Base-by-base conservation (phyloP, 345 rosid species). In the Aurinia saxatilis region DNA sequence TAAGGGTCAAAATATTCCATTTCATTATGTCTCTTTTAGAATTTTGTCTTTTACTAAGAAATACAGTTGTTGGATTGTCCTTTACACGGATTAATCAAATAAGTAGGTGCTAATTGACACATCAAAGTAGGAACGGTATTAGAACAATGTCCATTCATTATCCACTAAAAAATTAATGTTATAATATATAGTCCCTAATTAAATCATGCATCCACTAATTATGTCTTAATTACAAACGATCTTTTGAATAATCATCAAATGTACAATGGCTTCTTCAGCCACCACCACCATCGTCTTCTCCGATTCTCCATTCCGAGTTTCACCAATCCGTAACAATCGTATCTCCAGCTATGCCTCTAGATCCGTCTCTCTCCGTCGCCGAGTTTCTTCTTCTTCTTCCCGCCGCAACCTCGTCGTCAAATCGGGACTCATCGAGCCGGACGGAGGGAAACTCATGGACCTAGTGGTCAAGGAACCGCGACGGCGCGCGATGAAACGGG, bases 391-490 rank as follows among this genome's bases (percentile, higher is more conserved):
- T 23, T 23, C 27, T 23, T 23, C 27, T 2, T 5, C 6, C 36
- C 62, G 58, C 39, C 61, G 60, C 5, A 65, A 68, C 34, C 27
- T 57, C 58, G 18, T 65, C 30, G 57, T 77, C 27, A 72, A 71
- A 33, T 70, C 88, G 15, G 83, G 64, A 18, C 57, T 91, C 51
- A 91, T 91, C 70, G 84, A 91, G 51, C 96, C 98, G 0, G 98
- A 91, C 64, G 96, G 96, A 11, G 95, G 98, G 2, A 77, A 55
- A 46, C 91, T 91, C 15, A 83, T 80, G 61, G 76, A 88, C 50
- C 86, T 91, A 16, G 66, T 79, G 12, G 92, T 86, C 8, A 79
- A 73, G 15, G 83, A 89, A 67, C 47, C 92, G 0, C 50, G 59
- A 53, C 80, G 71, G 71, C 82, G 86, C 38, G 65, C 42, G 53